Percentiles rank a stretch among this genome's conserved stretches.
These are phyloP conservation scores for Fusarium sp. DNA, from an alignment of 2,329 filamentous ascomycete species.

Conservation along the genomic window DNA sequence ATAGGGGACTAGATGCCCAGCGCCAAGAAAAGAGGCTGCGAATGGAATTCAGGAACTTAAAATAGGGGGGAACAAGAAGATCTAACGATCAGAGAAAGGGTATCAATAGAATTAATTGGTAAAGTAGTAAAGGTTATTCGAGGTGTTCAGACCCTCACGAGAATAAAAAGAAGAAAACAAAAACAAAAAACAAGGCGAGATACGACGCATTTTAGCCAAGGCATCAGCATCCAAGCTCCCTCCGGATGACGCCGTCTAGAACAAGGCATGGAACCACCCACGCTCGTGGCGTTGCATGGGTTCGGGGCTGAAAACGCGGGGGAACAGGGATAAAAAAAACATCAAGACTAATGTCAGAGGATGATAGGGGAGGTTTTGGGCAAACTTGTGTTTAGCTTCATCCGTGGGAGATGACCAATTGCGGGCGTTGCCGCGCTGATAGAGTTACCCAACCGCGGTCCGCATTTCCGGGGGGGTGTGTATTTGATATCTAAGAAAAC, in stretches of 20 bases:
- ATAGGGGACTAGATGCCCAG: not conserved
- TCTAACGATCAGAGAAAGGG: not conserved
- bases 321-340: constrained; percentile 2
- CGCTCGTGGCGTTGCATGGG: constrained; percentile 4
- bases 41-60: not conserved
- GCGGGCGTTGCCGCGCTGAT: constrained; percentile 19
- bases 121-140: not conserved
- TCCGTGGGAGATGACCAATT: constrained; percentile 3
- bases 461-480: constrained; percentile 1
- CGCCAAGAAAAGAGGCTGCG: not conserved
- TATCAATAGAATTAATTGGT: not conserved
- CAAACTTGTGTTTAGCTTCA: not conserved
- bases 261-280: constrained; percentile 1
- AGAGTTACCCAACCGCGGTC: constrained; percentile 17
- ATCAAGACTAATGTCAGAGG: not conserved
- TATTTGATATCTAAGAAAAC: not conserved
- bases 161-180: not conserved
- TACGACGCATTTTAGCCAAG: not conserved
- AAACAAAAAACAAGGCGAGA: not conserved
- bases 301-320: constrained; percentile 14
- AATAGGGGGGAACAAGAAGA: not conserved
- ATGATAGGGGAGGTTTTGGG: constrained; percentile 2
- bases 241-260: not conserved
- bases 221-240: constrained; percentile 1
- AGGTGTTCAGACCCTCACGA: not conserved